Evolutionary conservation across 2,329 filamentous ascomycete species (phyloP).

Genomic region (Podosphaera leucotricha): DNA sequence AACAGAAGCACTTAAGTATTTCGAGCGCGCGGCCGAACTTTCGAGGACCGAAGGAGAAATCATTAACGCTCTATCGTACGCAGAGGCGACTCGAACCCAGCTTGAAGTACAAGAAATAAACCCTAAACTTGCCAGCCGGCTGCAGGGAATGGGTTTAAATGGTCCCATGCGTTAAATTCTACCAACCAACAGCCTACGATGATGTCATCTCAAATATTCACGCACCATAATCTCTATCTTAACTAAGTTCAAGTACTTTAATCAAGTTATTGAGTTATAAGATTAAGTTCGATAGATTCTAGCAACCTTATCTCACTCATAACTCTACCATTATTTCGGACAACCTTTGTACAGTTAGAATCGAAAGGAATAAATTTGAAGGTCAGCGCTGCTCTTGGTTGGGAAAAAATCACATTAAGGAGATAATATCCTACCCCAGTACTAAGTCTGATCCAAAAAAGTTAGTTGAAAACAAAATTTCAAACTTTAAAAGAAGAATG

Average conservation of each 20-base stretch:
- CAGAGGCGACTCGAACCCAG: constrained; percentile 88
- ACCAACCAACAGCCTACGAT: background rate
- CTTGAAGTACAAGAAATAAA: constrained; percentile 79
- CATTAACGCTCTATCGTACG: constrained; percentile 87
- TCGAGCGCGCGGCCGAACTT: constrained; percentile 85
- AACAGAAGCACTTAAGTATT: constrained; percentile 82
- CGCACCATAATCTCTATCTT: too few species aligned
- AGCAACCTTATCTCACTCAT: background rate
- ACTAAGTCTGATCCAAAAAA: too few species aligned
- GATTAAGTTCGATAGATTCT: background rate
- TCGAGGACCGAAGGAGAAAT: constrained; percentile 89
- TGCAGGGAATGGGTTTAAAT: constrained; percentile 33
- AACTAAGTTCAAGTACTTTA: background rate
- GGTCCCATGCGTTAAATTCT: constrained; percentile 10
- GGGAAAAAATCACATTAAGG: too few species aligned
- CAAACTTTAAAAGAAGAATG: too few species aligned
- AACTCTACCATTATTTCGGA: background rate
- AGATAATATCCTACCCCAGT: too few species aligned
- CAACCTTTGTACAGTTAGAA: background rate
- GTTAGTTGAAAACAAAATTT: too few species aligned
- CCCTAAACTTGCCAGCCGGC: constrained; percentile 50
- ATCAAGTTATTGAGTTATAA: background rate
- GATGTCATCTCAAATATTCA: too few species aligned
- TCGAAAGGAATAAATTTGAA: background rate
- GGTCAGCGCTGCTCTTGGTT: background rate